Conservation (phyloP, 257 asterid genomes). For the Ophiorrhiza pumila region DNA sequence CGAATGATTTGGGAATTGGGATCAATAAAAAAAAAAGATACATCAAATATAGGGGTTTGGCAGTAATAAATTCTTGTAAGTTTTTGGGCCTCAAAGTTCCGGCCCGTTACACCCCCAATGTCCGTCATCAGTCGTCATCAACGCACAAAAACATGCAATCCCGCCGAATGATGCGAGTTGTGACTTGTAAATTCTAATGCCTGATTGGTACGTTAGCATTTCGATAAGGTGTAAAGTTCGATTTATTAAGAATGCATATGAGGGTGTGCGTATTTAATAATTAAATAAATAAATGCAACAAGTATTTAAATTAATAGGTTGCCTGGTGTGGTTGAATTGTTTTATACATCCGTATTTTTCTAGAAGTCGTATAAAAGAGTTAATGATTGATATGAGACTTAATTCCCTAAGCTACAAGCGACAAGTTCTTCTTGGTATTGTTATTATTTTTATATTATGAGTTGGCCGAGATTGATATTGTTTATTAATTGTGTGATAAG, state of each 20-base stretch:
- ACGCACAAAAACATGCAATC: too few relatives aligned
- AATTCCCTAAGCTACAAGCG: background rate
- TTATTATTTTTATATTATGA: background rate
- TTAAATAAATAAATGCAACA: too few relatives aligned
- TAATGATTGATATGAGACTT: constrained; percentile 4
- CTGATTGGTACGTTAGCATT: too few relatives aligned
- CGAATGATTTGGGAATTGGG: too few relatives aligned
- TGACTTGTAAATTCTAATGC: too few relatives aligned
- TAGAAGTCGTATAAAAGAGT: background rate
- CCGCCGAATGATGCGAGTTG: too few relatives aligned
- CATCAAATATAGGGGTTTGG: too few relatives aligned
- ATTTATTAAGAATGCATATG: too few relatives aligned
- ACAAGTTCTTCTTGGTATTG: too few relatives aligned
- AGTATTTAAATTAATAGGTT: background rate
- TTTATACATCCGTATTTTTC: background rate
- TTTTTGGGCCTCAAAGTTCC: background rate
- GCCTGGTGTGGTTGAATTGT: background rate
- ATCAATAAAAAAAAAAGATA: too few relatives aligned
- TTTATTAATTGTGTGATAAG: constrained; percentile 12
- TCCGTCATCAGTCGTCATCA: background rate
- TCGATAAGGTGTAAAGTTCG: too few relatives aligned
- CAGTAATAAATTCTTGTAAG: background rate
- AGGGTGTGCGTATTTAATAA: too few relatives aligned
- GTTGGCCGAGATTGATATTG: background rate
- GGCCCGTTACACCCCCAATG: background rate